Evolutionary conservation across 768 basidiomycete genomes (phyloP).

Genomic region (Mycena rebaudengoi): DNA sequence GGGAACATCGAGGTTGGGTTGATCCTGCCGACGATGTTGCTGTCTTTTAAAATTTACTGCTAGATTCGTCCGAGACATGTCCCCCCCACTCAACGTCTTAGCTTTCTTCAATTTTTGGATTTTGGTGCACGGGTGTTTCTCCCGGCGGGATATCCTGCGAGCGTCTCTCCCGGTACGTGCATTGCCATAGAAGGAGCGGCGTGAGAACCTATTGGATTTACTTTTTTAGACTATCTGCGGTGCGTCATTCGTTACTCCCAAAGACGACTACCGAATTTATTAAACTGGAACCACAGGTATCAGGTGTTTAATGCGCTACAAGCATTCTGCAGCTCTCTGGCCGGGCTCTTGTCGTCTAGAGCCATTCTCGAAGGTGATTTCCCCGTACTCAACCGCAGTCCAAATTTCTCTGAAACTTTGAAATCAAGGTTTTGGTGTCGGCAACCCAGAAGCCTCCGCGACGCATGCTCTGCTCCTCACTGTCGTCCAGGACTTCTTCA

Average conservation of each 20-base stretch:
- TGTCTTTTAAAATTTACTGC: no score
- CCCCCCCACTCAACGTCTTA: neutral
- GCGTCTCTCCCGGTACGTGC: constrained; percentile 64
- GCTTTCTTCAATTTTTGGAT: constrained; percentile 21
- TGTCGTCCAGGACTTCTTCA: constrained; percentile 70
- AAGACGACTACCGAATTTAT: no score
- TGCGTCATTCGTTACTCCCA: constrained; percentile 41
- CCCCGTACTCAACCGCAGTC: neutral
- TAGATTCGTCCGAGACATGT: neutral
- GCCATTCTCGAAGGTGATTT: constrained; percentile 70
- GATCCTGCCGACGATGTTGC: no score
- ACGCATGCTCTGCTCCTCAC: constrained; percentile 72
- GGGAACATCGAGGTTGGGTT: neutral
- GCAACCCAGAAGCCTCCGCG: constrained; percentile 69
- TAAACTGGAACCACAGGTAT: constrained; percentile 52
- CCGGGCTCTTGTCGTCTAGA: constrained; percentile 68
- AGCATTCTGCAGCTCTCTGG: constrained; percentile 75
- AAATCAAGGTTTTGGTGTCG: constrained; percentile 70
- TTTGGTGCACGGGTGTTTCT: constrained; percentile 61
- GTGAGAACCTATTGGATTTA: no score
- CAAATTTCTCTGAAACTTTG: neutral
- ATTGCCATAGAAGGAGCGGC: neutral
- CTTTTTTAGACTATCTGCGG: constrained; percentile 61
- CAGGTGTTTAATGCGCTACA: constrained; percentile 73
- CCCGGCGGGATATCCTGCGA: constrained; percentile 68